phyloP scores from a whole-genome alignment of 2,329 filamentous ascomycete species.

The Neoarthrinium moseri region DNA sequence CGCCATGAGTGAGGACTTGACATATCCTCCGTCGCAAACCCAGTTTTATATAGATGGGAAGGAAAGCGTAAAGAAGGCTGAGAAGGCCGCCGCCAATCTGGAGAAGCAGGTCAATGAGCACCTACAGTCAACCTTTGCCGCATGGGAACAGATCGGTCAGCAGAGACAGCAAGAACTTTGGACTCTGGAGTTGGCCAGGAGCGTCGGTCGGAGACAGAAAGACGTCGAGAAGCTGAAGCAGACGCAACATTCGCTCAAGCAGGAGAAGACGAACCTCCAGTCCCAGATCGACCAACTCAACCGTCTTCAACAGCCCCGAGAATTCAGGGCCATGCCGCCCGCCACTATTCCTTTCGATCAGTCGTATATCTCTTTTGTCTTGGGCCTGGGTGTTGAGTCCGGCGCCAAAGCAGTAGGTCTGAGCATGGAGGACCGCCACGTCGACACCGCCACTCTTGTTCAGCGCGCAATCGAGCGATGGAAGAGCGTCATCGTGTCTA shows the following conservation, averaged over 20 bases:
- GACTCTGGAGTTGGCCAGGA: constrained; percentile 60
- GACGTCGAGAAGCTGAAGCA: constrained; percentile 52
- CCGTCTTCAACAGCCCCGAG: constrained; percentile 57
- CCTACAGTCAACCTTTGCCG: constrained; percentile 71
- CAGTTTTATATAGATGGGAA: constrained; percentile 40
- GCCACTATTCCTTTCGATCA: constrained; percentile 51
- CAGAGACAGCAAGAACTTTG: constrained; percentile 59
- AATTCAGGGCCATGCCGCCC: constrained; percentile 54
- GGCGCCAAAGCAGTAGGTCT: constrained; percentile 40
- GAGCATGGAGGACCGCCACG: constrained; percentile 47
- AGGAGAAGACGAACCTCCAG: constrained; percentile 57
- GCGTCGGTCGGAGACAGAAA: constrained; percentile 55
- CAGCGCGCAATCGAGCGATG: constrained; percentile 58
- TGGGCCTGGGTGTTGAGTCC: constrained; percentile 43
- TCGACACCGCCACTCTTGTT: constrained; percentile 51
- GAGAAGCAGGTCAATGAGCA: constrained; percentile 73
- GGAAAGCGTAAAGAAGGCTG: constrained; percentile 46
- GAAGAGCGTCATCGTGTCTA: constrained; percentile 59
- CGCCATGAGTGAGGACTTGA: constrained; percentile 48
- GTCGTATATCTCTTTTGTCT: constrained; percentile 44
- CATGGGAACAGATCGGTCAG: constrained; percentile 67
- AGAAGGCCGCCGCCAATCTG: constrained; percentile 55
- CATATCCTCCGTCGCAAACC: constrained; percentile 42
- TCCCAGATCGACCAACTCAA: constrained; percentile 59
- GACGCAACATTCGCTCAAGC: constrained; percentile 47